These are phyloP conservation scores for Castanopsis chinensis DNA, from an alignment of 306 rosid genomes.

Conservation along the genomic window DNA sequence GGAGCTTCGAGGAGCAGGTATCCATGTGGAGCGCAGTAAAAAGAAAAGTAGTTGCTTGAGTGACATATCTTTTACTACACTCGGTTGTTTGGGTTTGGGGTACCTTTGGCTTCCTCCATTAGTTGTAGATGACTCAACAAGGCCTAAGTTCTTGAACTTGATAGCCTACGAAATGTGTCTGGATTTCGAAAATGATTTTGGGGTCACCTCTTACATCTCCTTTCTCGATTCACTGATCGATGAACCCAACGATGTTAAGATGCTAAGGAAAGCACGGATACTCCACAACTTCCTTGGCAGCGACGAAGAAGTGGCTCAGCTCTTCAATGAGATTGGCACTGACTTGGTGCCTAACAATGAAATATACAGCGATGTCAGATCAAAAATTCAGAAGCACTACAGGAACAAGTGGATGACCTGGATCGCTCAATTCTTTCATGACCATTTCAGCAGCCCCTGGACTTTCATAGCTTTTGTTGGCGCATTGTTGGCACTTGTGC, in stretches of 20 bases:
- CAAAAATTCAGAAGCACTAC: background rate
- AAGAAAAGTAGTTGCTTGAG: background rate
- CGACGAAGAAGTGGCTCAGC: conserved; percentile 18
- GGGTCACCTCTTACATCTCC: conserved; percentile 6
- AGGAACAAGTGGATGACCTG: conserved; percentile 19
- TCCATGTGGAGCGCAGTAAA: background rate
- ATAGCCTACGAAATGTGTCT: conserved; percentile 29
- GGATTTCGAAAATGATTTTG: conserved; percentile 9
- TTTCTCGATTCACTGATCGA: conserved; percentile 22
- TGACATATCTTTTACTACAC: background rate
- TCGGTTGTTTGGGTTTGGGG: background rate
- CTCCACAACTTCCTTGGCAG: conserved; percentile 18
- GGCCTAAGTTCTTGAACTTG: conserved; percentile 19
- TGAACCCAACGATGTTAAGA: conserved; percentile 10
- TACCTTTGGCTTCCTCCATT: conserved; percentile 18
- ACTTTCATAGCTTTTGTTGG: conserved; percentile 13
- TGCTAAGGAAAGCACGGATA: background rate
- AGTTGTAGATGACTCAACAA: conserved; percentile 7
- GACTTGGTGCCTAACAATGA: conserved; percentile 18
- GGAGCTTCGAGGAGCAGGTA: conserved; percentile 21
- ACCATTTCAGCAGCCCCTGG: conserved; percentile 23
- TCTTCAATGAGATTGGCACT: conserved; percentile 23
- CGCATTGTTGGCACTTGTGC: background rate
- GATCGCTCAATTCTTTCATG: conserved; percentile 20
- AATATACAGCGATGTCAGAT: background rate